Base-by-base conservation (phyloP, 2,329 filamentous ascomycete genomes). In the Coleophoma eucalyptorum region DNA sequence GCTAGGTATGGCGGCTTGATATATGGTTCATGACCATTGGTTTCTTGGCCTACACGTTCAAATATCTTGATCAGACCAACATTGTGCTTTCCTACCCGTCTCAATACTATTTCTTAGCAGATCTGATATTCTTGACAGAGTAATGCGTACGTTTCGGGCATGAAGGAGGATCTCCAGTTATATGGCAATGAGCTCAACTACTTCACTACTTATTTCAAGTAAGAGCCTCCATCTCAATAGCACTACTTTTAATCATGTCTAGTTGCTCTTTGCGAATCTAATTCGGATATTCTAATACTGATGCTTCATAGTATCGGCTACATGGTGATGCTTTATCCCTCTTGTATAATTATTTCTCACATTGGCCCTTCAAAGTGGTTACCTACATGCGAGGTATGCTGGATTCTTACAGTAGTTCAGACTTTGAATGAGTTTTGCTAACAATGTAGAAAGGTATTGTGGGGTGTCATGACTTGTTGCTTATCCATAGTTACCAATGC, bases 161-260 rank as follows among this genome's bases (percentile, higher is more conserved):
- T 40, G 71, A 69, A 77, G 59, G 72, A 77, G 55, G 74, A 77
- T 47, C 61, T 78, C 2, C 62, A 65, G 2, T 60, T 78, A 18
- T 73, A 76, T 50, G 61, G 64, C 4, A 75, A 78, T 50, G 60
- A 78, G 50, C 68, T 78, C 15, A 76, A 78, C 55, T 73, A 75
- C 52, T 75, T 78, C 67, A 70, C 76, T 50, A 68, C 74, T 3
- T 70, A 67, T 37, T 79, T 75, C 75, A 79, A 74, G 37, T 40
- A 15, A 40, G 37, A 3, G 5, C 10, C 10, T 26, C 26, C 2
- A 2, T n/a, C 15, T 15, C 8, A 40, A 5, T 40, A 3, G n/a
- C 13, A 4, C 12, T 40, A 16, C 19, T 15, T 19, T n/a, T 16
- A n/a, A 7, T 8, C 10, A 26, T 26, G 2, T 26, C 26, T 26